Conservation (phyloP, 1,284 basidiomycete genomes). For the Apiotrichum laibachii region DNA sequence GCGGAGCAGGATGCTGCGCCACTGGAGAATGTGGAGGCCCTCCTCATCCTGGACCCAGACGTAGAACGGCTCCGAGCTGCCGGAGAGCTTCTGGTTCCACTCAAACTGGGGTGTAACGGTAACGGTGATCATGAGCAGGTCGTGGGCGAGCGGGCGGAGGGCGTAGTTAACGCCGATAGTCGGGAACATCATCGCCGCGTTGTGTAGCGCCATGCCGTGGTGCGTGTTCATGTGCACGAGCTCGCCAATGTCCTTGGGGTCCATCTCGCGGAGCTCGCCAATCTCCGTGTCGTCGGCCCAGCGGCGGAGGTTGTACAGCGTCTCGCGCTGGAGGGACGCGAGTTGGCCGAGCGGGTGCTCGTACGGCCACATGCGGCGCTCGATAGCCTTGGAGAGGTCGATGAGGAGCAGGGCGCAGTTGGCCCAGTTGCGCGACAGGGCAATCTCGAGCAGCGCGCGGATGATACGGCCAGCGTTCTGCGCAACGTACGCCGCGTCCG, state of each 20-base stretch:
- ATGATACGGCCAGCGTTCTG: conserved; percentile 93
- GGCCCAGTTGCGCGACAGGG: conserved; percentile 88
- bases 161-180: conserved; percentile 65
- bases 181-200: conserved; percentile 84
- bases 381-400: conserved; percentile 89
- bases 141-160: conserved; percentile 76
- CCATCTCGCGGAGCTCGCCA: conserved; percentile 70
- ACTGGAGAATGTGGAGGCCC: conserved; percentile 76
- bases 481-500: conserved; percentile 88
- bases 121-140: conserved; percentile 76
- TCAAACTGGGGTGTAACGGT: conserved; percentile 67
- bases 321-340: conserved; percentile 66
- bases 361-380: conserved; percentile 92
- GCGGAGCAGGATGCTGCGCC: conserved; percentile 68
- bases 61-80: conserved; percentile 82
- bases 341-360: conserved; percentile 88
- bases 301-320: conserved; percentile 72
- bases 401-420: conserved; percentile 75
- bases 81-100: conserved; percentile 81
- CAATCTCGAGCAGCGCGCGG: conserved; percentile 89
- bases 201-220: conserved; percentile 75
- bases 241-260: conserved; percentile 71
- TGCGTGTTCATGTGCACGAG: conserved; percentile 82
- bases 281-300: conserved; percentile 84
- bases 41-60: conserved; percentile 91